These are phyloP conservation scores for Oidium heveae DNA, from an alignment of 2,329 filamentous ascomycete genomes.

Conservation along the genomic window DNA sequence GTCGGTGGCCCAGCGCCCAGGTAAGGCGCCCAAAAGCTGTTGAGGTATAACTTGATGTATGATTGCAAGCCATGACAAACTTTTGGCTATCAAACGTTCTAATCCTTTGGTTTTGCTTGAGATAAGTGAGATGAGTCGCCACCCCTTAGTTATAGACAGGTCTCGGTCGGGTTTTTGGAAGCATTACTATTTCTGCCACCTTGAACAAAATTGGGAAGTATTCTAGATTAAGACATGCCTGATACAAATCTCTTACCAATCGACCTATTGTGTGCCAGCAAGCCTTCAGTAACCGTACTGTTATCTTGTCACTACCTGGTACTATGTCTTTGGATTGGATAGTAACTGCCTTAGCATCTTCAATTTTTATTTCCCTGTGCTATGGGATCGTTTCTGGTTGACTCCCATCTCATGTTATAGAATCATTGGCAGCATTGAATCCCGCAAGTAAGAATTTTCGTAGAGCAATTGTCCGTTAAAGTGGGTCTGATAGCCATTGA, in stretches of 20 bases:
- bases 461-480: not conserved
- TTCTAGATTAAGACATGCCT: not conserved
- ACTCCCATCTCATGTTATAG: not conserved
- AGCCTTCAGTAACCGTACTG: not conserved
- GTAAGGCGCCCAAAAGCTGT: not conserved
- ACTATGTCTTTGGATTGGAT: not conserved
- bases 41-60: not conserved
- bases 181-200: too few species aligned
- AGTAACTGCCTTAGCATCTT: too few species aligned
- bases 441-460: not conserved
- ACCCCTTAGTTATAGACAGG: not conserved
- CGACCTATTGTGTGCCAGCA: not conserved
- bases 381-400: too few species aligned
- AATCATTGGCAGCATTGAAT: not conserved
- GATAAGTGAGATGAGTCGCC: not conserved
- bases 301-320: not conserved
- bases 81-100: not conserved
- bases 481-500: not conserved
- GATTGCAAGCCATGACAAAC: not conserved
- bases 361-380: too few species aligned
- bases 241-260: not conserved
- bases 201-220: not conserved
- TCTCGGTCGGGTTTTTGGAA: not conserved
- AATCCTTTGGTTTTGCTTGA: not conserved
- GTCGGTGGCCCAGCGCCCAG: too few species aligned